Evolutionary conservation across 352 stramenopile genomes (phyloP), one percentile per base, ranked within the genome.

Genomic region (Lagenidium sp.): DNA sequence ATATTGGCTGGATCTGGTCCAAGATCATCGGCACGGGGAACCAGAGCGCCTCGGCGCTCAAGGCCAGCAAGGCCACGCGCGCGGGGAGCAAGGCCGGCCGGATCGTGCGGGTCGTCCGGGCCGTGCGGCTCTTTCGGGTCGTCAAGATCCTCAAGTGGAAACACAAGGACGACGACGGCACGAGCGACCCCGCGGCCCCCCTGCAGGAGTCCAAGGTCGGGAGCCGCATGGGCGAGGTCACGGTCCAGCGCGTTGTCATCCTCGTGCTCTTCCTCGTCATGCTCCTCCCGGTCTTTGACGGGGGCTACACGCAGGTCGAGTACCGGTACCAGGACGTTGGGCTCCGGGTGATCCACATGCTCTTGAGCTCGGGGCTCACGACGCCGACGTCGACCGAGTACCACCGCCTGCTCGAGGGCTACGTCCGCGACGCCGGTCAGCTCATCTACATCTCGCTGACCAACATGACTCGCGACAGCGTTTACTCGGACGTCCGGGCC

Each of bases 241-340:
- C 75, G 0, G 68, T 85, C 23, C 79, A 85, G 57, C 74, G 77
- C 16, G 82, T 95, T 6, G 86, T 96, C 29, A 77, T 95, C 28
- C 71, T 93, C 23, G 82, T 95, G 34, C 68, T 96, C 19, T 93
- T 95, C 30, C 70, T 96, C 37, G 61, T 95, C 40, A 87, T 95
- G 55, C 46, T 94, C 26, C 63, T 96, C n/a, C 85, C 85, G 3
- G 56, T 86, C 5, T 93, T 94, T 44, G 78, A 95, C 30, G 77
- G 80, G 10, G 71, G 82, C 20, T 90, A 90, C 50, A 72, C 47
- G 4, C 65, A 91, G 29, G 53, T 80, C 29, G 70, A 86, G 6
- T 90, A 92, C 46, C 71, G 77, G 6, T 86, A 91, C 46, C 83
- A 96, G 57, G 72, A 94, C 32, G 85, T 94, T 21, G 80, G 80